Percentiles rank a stretch among this genome's conserved stretches.
Evolutionary conservation across 371 early-diverging fungal species (phyloP).

Genomic region (Fennellomyces sp.): DNA sequence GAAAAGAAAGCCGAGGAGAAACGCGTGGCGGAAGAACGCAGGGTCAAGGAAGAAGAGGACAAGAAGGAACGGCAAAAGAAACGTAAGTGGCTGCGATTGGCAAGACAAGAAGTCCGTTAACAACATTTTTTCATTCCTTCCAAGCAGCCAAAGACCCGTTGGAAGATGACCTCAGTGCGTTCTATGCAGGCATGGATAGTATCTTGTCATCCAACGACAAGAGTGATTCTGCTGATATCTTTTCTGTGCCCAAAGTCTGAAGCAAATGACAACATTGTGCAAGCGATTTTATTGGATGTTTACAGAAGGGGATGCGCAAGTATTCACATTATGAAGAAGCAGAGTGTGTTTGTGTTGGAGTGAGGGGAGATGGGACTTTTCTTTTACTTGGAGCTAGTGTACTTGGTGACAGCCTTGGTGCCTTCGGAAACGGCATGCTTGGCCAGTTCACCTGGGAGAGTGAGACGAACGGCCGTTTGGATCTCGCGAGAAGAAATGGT

Average conservation of each 20-base stretch:
- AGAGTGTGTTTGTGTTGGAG: conserved; percentile 8
- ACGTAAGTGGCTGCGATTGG: conserved; percentile 1
- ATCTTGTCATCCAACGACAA: conserved; percentile 28
- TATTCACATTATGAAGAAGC: neutral
- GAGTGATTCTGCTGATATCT: conserved; percentile 31
- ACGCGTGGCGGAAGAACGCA: conserved; percentile 28
- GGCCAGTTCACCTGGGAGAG: conserved; percentile 95
- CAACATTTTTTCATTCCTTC: conserved; percentile 1
- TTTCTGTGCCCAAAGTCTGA: conserved; percentile 41
- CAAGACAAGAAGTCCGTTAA: neutral
- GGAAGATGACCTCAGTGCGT: conserved; percentile 48
- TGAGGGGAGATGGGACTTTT: conserved; percentile 3
- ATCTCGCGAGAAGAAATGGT: conserved; percentile 97
- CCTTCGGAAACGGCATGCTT: conserved; percentile 99
- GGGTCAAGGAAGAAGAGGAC: conserved; percentile 20
- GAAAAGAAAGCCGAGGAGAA: conserved; percentile 23
- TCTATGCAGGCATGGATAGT: conserved; percentile 49
- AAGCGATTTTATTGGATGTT: neutral
- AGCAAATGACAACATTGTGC: neutral
- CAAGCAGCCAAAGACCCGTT: conserved; percentile 24
- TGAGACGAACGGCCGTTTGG: conserved; percentile 93
- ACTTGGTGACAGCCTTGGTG: conserved; percentile 97
- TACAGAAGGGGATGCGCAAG: no score
- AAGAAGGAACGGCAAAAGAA: conserved; percentile 12
- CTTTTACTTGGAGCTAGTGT: conserved; percentile 81